Percentiles rank a stretch among this genome's conserved stretches.
Conservation (phyloP, 2,329 filamentous ascomycete genomes). For the Aspergillus novoparasiticus region DNA sequence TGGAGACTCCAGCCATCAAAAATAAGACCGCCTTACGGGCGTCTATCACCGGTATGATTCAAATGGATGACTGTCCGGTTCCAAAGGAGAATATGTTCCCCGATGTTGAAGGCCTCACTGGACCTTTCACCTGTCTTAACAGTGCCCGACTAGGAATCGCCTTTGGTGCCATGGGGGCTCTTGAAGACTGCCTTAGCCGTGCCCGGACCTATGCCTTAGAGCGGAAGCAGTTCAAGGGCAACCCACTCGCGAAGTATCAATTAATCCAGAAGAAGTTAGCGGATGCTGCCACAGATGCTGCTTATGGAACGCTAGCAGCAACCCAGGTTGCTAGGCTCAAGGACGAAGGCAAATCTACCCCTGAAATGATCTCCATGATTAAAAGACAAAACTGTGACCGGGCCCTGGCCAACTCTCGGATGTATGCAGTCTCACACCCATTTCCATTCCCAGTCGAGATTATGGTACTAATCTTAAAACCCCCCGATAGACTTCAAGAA, state of each 20-base stretch:
- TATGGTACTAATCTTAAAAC: not conserved
- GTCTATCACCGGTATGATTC: conserved; percentile 96
- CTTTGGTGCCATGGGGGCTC: conserved; percentile 87
- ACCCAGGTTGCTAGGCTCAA: conserved; percentile 91
- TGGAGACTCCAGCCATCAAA: conserved; percentile 90
- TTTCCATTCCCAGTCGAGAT: not conserved
- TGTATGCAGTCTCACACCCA: conserved; percentile 46
- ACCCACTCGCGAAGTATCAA: conserved; percentile 94
- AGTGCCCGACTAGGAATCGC: conserved; percentile 92
- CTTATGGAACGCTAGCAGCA: conserved; percentile 86
- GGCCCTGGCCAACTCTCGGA: conserved; percentile 76
- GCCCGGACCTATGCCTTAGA: conserved; percentile 87
- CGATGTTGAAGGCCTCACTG: conserved; percentile 78
- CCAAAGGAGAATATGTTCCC: conserved; percentile 93
- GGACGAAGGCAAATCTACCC: conserved; percentile 81
- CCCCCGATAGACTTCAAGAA: conserved; percentile 70
- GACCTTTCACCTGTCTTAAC: conserved; percentile 93
- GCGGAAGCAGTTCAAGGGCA: conserved; percentile 92
- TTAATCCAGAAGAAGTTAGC: conserved; percentile 97
- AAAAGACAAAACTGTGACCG: conserved; percentile 97
- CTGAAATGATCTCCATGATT: conserved; percentile 96
- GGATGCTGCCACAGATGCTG: conserved; percentile 86
- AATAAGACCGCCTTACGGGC: conserved; percentile 94
- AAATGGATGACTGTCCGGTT: conserved; percentile 87
- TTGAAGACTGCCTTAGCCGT: conserved; percentile 86